Base-by-base conservation (phyloP, 345 rosid species). In the Hevea brasiliensis region DNA sequence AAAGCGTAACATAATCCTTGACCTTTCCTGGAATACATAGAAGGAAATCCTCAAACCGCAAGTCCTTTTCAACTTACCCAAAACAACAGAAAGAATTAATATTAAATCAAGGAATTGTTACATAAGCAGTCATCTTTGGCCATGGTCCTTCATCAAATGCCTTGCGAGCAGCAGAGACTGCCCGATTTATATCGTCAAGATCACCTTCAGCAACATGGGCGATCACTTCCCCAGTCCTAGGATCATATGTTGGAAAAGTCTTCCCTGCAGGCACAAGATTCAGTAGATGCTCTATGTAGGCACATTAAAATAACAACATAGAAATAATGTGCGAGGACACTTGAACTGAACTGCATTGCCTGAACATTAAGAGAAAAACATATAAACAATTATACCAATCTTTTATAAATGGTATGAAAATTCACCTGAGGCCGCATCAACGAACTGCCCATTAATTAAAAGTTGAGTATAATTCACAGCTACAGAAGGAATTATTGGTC, bases 121-220 rank as follows among this genome's bases (percentile, higher is more conserved):
- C 99, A 81, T 92, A 90, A 71, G 98, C 92, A 74, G 90, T 79
- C 97, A 92, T 89, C 81, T 47, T 89, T 6, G 98, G 99, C 99
- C 99, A 95, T 41, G 99, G 92, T 78, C 99, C 98, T 76, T 89
- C 94, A 79, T 95, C 99, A 80, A 95, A 95, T 15, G 99, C 99
- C 82, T 87, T 88, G 59, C 98, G 92, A 79, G 98, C 98, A 85
- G 97, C 94, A 75, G 82, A 70, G 17, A 95, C 99, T 0, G 99
- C 98, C 23, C 89, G 81, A 66, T 95, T 72, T 55, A 95, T 70
- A 82, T 95, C 99, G 83, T 92, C 99, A 23, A 82, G 84, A 78
- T 92, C 98, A 0, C 91, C 98, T 88, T 94, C 98, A 70, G 99
- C 97, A 18, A 95, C 92, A 61, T 88, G 63, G 50, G 96, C 87